A percentile compares a stretch with the other conserved stretches of the same genome.
phyloP scores from a whole-genome alignment of 352 stramenopile genomes.

The Phytophthora pistaciae region DNA sequence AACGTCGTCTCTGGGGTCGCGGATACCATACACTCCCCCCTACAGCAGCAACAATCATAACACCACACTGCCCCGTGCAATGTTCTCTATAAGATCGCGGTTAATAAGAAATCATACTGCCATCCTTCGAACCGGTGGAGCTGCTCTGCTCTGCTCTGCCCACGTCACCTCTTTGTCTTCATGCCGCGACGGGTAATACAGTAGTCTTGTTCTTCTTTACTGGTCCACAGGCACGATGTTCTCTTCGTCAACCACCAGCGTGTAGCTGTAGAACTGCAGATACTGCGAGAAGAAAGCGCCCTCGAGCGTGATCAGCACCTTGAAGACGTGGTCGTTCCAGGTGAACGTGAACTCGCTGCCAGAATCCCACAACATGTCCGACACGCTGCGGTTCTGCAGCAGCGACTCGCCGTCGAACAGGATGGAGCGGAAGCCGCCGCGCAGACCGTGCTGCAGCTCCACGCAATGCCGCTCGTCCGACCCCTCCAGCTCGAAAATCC shows the following conservation, averaged over 20 bases:
- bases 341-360: slow-evolving; percentile 81
- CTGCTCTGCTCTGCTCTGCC: not conserved
- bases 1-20: not conserved
- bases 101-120: slow-evolving; percentile 18
- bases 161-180: slow-evolving; percentile 11
- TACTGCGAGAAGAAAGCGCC: slow-evolving; percentile 89
- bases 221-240: slow-evolving; percentile 62
- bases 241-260: slow-evolving; percentile 80
- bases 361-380: slow-evolving; percentile 83
- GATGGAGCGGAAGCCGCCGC: slow-evolving; percentile 77
- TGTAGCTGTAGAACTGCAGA: slow-evolving; percentile 88
- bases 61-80: not conserved
- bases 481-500: slow-evolving; percentile 74
- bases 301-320: slow-evolving; percentile 80
- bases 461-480: slow-evolving; percentile 67
- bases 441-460: slow-evolving; percentile 82
- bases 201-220: slow-evolving; percentile 3
- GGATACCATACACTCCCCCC: slow-evolving; percentile 8
- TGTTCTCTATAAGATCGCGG: slow-evolving; percentile 33
- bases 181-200: slow-evolving; percentile 13
- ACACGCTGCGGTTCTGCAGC: slow-evolving; percentile 72
- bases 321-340: slow-evolving; percentile 73
- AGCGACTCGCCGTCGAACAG: slow-evolving; percentile 75
- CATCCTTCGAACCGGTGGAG: not conserved
- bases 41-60: not conserved